Evolutionary conservation across 768 basidiomycete species (phyloP), one percentile per base, ranked within the genome.

Genomic region (Cubamyces lactineus): DNA sequence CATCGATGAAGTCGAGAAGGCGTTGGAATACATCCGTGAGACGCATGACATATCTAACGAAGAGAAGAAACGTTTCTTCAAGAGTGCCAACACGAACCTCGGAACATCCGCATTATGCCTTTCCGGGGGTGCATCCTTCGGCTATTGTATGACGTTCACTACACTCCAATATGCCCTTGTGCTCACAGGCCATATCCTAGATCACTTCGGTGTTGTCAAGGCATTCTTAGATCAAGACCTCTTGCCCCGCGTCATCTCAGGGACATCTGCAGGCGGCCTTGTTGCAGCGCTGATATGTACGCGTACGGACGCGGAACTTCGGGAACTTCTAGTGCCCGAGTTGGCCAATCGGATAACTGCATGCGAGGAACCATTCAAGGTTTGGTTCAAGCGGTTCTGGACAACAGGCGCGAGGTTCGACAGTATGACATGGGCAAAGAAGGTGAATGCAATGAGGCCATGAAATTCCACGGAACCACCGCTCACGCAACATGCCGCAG

Each of bases 361-460:
- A 28, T 91, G 88, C 68, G 88, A 91, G 62, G 96, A 98, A 53
- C 78, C 89, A 0, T 80, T 91, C 56, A 74, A 74, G 9, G 77
- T 89, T 17, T 91, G 91, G 91, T 71, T 84, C 34, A 82, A 78
- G 67, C 82, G 96, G 24, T 86, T 93, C 46, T 85, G 85, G 83
- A 82, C 77, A 67, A 98, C 94, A 0, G 97, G 97, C 11, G 96
- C 97, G n/a, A 81, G 96, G 59, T 99, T 98, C 72, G 94, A 97
- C 65, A 89, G 92, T 38, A 80, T 96, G 26, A 66, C 77, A 51
- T 98, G 96, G 96, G 96, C 96, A 34, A 79, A 83, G 66, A 97
- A 97, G 84, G 94, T 92, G 52, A 34, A 34, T 34, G 74, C 67
- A 34, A 26, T 47, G 11, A 49, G 23, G 57, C 17, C 21, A 7